Conservation (phyloP, 768 basidiomycete species). For the Mycena pura region DNA sequence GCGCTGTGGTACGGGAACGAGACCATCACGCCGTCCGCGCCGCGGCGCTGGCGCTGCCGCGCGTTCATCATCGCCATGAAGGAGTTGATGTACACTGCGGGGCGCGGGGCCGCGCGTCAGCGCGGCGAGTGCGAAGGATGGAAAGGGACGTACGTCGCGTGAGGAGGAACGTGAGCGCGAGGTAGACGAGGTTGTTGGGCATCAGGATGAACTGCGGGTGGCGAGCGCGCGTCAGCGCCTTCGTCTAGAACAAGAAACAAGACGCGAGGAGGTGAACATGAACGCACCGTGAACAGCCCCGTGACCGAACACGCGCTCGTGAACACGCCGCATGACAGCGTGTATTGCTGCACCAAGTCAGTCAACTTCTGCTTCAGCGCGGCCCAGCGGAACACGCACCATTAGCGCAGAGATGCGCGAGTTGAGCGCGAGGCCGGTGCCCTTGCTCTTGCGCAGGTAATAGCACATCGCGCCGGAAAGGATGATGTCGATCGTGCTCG, state of each 20-base stretch:
- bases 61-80: constrained; percentile 39
- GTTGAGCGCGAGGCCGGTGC: constrained; percentile 32
- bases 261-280: neutral
- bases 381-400: constrained; percentile 22
- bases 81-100: constrained; percentile 55
- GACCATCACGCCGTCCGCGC: neutral
- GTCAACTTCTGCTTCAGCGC: neutral
- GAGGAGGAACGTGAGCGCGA: constrained; percentile 49
- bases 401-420: constrained; percentile 42
- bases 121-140: neutral
- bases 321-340: constrained; percentile 42
- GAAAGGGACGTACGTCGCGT: constrained; percentile 46
- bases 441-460: constrained; percentile 42
- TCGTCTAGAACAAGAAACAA: neutral
- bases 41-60: constrained; percentile 5
- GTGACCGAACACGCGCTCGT: constrained; percentile 54
- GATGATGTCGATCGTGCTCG: constrained; percentile 52
- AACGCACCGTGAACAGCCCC: constrained; percentile 48
- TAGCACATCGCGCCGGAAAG: constrained; percentile 44
- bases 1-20: neutral
- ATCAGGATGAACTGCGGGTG: constrained; percentile 48
- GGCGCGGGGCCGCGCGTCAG: neutral
- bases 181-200: constrained; percentile 51
- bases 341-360: constrained; percentile 37
- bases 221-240: neutral